phyloP scores from a whole-genome alignment of 2,329 filamentous ascomycete species.

The Verticillium zaregamsianum region DNA sequence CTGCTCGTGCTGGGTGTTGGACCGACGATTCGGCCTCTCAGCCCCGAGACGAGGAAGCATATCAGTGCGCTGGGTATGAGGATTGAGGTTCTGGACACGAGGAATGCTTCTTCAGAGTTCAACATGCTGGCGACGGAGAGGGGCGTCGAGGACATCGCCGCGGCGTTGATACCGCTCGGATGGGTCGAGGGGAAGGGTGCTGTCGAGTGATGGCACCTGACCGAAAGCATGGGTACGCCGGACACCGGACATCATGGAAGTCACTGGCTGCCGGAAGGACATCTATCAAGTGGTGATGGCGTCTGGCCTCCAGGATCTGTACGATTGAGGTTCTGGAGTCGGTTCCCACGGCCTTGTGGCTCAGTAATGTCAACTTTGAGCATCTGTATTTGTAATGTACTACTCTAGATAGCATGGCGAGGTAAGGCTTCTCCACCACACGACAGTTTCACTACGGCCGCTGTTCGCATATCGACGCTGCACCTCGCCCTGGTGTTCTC shows the following conservation, averaged over 20 bases:
- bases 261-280: background rate
- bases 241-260: too few relatives aligned
- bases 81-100: constrained; percentile 84
- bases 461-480: background rate
- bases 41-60: constrained; percentile 65
- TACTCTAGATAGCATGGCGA: too few relatives aligned
- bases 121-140: constrained; percentile 94
- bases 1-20: constrained; percentile 87
- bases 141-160: constrained; percentile 79
- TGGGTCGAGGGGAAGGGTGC: constrained; percentile 63
- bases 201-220: background rate
- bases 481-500: too few relatives aligned
- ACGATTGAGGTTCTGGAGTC: too few relatives aligned
- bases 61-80: constrained; percentile 78
- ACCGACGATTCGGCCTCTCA: constrained; percentile 68
- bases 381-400: too few relatives aligned
- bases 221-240: background rate
- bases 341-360: too few relatives aligned
- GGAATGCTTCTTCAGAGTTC: constrained; percentile 91
- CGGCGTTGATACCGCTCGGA: constrained; percentile 80
- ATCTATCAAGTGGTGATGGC: too few relatives aligned
- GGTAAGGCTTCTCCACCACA: too few relatives aligned
- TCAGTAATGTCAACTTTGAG: too few relatives aligned
- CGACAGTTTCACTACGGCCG: background rate
- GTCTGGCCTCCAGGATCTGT: too few relatives aligned